Base-by-base conservation (phyloP, 306 rosid species). In the Acacia acuminata region DNA sequence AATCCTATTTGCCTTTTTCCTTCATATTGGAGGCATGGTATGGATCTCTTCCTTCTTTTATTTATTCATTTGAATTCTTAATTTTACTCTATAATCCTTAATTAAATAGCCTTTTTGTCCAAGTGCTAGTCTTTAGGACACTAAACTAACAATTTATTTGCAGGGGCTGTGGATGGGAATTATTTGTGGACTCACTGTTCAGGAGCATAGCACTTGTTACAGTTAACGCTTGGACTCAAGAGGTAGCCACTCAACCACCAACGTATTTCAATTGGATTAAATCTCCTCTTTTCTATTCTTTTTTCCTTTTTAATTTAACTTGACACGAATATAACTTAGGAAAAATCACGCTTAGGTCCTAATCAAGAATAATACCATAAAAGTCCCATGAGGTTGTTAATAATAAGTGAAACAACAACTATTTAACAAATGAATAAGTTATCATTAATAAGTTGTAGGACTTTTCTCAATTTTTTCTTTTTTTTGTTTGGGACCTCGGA, bases 141-240 rank as follows among this genome's bases (percentile, higher is more conserved):
- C 30, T 11, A 36, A 67, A n/a, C 25, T 74, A 30, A 51, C 3
- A 60, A 44, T 73, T 7, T 71, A 65, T 38, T 25, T 13, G 43
- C 66, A 90, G 93, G 92, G 92, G 16, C 92, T 88, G 42, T 90
- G 94, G 94, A 85, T 87, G 85, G 94, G 92, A 42, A 88, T 90
- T 67, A 87, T 90, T 75, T 90, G 87, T 85, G 94, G 84, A 71
- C 92, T 90, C 51, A 45, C 69, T 58, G 88, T 90, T 84, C 94
- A 88, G 82, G 86, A n/a, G 85, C 56, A 79, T 81, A 19, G 89
- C 85, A 1, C 89, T 88, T 7, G 32, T 87, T 48, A 51, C 81
- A 6, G 80, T 85, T 42, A 87, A 86, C 78, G 64, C 83, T 16
- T 71, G 81, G 44, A 56, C 77, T 56, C 63, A 69, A 67, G 94